phyloP scores from a whole-genome alignment of 768 basidiomycete genomes.

The Pulveroboletus ravenelii region DNA sequence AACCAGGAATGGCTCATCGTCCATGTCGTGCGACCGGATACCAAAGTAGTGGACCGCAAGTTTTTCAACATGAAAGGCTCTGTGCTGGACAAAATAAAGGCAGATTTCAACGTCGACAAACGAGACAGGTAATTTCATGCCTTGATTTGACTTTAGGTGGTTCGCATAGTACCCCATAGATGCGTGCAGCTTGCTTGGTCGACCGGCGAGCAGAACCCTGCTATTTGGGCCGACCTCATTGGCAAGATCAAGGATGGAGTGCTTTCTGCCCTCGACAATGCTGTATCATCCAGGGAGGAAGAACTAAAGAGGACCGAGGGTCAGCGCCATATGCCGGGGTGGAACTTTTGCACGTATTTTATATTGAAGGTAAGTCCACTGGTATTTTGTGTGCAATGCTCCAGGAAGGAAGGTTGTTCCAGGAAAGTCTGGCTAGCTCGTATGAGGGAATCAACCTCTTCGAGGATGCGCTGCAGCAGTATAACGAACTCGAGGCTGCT shows the following conservation, averaged over 20 bases:
- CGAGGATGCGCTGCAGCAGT: constrained; percentile 86
- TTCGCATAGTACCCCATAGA: constrained; percentile 37
- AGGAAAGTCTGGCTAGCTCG: constrained; percentile 93
- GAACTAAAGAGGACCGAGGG: constrained; percentile 86
- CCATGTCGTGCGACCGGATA: constrained; percentile 75
- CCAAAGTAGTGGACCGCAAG: constrained; percentile 52
- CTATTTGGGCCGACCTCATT: constrained; percentile 83
- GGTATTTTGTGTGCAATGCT: not conserved
- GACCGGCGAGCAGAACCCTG: constrained; percentile 64
- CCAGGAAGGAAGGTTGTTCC: constrained; percentile 3
- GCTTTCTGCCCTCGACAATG: constrained; percentile 76
- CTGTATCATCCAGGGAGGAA: constrained; percentile 77
- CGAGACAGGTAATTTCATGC: constrained; percentile 57
- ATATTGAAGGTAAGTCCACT: constrained; percentile 73
- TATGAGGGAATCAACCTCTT: constrained; percentile 86
- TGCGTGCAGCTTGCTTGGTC: constrained; percentile 82
- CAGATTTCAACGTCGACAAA: constrained; percentile 89
- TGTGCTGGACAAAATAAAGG: constrained; percentile 83
- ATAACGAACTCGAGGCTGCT: constrained; percentile 85
- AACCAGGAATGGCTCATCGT: constrained; percentile 94
- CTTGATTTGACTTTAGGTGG: constrained; percentile 2
- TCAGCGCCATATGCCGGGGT: constrained; percentile 89
- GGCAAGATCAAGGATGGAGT: constrained; percentile 89
- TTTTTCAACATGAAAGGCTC: constrained; percentile 83
- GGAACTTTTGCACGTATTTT: constrained; percentile 99